These are phyloP conservation scores for Polygonum maritimum DNA, from an alignment of 148 eudicot genomes.

Conservation along the genomic window DNA sequence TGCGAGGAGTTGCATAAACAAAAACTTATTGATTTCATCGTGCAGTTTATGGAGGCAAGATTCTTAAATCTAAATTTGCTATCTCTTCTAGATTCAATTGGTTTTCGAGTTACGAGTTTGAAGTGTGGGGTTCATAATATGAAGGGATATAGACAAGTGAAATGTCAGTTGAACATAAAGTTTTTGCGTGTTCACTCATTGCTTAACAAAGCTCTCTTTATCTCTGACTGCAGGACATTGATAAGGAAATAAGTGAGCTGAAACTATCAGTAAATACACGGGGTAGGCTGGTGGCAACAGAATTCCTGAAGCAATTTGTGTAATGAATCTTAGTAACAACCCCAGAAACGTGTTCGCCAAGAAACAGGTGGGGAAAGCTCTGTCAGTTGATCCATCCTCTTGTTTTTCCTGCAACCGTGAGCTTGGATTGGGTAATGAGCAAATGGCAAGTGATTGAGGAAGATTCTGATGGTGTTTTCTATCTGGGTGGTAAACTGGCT, in stretches of 20 bases:
- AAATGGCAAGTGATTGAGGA: neutral
- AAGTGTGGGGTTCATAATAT: neutral
- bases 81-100: neutral
- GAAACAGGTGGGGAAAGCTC: neutral
- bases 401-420: neutral
- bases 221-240: slow-evolving; percentile 63
- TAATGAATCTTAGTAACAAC: neutral
- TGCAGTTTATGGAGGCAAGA: slow-evolving; percentile 97
- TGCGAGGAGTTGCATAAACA: slow-evolving; percentile 97
- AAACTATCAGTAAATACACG: slow-evolving; percentile 86
- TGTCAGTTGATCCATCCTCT: neutral
- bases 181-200: neutral
- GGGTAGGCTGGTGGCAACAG: slow-evolving; percentile 97
- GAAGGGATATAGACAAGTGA: neutral
- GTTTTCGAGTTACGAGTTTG: neutral
- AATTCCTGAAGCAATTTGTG: slow-evolving; percentile 78
- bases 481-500: neutral
- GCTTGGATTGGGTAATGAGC: neutral
- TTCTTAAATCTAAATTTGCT: neutral
- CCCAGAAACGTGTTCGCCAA: neutral
- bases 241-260: slow-evolving; percentile 87
- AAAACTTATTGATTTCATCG: slow-evolving; percentile 90
- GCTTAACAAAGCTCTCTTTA: neutral
- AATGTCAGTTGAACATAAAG: neutral
- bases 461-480: neutral